A percentile compares a stretch with the other conserved stretches of the same genome.
Conservation (phyloP, 208 protist genomes). For the Acanthamoeba lenticulata region DNA sequence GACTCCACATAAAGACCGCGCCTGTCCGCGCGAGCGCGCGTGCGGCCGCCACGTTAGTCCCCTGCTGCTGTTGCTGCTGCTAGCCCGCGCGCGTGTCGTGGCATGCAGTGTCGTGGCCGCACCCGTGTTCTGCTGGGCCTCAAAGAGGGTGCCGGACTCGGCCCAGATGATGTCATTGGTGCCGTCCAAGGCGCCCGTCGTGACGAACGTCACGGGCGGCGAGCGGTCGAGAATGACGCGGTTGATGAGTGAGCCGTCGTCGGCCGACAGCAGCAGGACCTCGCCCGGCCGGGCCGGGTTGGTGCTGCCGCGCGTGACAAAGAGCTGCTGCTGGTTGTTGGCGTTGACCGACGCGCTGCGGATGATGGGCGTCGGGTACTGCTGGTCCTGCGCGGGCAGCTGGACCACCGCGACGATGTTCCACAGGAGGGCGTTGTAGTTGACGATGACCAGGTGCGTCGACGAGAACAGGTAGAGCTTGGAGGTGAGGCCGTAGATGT, state of each 20-base stretch:
- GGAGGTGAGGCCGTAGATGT: not conserved
- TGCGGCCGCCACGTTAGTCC: not conserved
- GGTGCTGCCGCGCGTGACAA: not conserved
- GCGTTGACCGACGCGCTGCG: not conserved
- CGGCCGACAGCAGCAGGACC: not conserved
- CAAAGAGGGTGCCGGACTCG: not conserved
- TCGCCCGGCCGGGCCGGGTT: not conserved
- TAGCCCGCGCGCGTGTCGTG: too few relatives aligned
- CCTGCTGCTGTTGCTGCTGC: too few relatives aligned
- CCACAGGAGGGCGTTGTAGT: not conserved
- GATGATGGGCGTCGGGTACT: not conserved
- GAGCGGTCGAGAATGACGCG: not conserved
- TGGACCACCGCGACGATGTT: not conserved
- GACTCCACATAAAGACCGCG: not conserved
- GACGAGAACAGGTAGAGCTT: not conserved
- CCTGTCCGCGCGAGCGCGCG: not conserved
- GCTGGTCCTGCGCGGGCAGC: too few relatives aligned
- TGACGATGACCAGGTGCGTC: not conserved
- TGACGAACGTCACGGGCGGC: not conserved
- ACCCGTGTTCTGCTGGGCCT: not conserved
- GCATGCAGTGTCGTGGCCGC: too few relatives aligned
- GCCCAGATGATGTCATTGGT: not conserved
- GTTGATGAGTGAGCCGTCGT: not conserved
- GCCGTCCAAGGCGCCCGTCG: not conserved
- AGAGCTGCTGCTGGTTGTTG: not conserved